A percentile compares a stretch with the other conserved stretches of the same genome.
Conservation (phyloP, 345 rosid genomes). For the Arabidopsis arenosa region DNA sequence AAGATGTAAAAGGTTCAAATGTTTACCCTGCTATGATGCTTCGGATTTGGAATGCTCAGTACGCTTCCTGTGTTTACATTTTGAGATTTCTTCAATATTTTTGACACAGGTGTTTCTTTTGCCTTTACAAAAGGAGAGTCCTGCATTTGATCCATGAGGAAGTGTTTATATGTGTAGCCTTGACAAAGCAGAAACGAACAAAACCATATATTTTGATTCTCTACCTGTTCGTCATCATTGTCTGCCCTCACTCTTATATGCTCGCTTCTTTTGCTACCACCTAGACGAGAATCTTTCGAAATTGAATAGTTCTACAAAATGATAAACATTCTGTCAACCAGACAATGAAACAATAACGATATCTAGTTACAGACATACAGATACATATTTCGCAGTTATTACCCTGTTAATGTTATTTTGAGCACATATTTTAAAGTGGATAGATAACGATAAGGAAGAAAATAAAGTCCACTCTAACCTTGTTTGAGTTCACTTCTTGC, state of each 20-base stretch:
- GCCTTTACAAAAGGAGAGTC: conserved; percentile 16
- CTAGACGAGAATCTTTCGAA: conserved; percentile 16
- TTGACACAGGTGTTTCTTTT: background rate
- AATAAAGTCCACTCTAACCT: conserved; percentile 8
- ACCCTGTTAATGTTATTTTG: background rate
- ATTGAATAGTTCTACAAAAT: conserved; percentile 13
- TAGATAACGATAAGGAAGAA: background rate
- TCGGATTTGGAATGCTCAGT: conserved; percentile 27
- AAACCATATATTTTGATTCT: background rate
- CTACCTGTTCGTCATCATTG: conserved; percentile 19
- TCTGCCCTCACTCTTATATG: background rate
- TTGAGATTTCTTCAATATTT: conserved; percentile 7
- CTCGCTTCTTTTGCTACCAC: conserved; percentile 12
- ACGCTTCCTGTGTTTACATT: conserved; percentile 24
- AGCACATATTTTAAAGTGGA: background rate
- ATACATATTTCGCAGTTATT: conserved; percentile 1
- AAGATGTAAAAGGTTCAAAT: background rate
- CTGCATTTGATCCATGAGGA: conserved; percentile 17
- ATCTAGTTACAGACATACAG: background rate
- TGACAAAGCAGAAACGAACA: conserved; percentile 10
- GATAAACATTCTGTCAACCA: conserved; percentile 3
- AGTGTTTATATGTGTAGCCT: background rate
- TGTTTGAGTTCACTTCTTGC: conserved; percentile 32
- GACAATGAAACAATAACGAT: background rate
- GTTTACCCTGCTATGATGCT: conserved; percentile 3